phyloP scores from a whole-genome alignment of 331 rosid species.

The Arachis monticola region DNA sequence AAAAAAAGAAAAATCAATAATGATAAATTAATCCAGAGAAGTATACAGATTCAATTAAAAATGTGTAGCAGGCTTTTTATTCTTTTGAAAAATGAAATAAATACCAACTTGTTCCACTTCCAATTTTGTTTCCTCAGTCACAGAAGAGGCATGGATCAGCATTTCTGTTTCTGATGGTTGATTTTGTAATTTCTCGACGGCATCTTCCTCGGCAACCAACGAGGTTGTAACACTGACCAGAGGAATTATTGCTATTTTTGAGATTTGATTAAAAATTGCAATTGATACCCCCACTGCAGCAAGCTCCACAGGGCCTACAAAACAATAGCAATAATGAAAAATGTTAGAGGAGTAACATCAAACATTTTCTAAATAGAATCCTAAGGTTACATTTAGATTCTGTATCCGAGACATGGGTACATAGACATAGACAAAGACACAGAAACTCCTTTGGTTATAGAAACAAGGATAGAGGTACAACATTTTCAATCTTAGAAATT shows the following conservation, averaged over 20 bases:
- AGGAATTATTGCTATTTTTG: slow-evolving; percentile 75
- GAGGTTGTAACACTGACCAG: slow-evolving; percentile 80
- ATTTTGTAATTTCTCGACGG: slow-evolving; percentile 39
- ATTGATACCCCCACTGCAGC: slow-evolving; percentile 86
- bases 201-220: slow-evolving; percentile 77
- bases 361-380: too few relatives aligned
- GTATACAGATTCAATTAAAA: neutral
- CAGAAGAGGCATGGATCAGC: slow-evolving; percentile 37
- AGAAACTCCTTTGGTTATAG: too few relatives aligned
- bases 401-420: too few relatives aligned
- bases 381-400: too few relatives aligned
- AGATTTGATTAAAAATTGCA: slow-evolving; percentile 75
- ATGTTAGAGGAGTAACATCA: too few relatives aligned
- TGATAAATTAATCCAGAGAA: slow-evolving; percentile 15
- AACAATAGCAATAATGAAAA: neutral
- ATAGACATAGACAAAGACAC: too few relatives aligned
- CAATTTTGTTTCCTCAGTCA: slow-evolving; percentile 39
- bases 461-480: too few relatives aligned
- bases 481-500: neutral
- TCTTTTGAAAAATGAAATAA: neutral
- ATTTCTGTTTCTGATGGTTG: slow-evolving; percentile 37
- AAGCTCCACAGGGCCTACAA: slow-evolving; percentile 72
- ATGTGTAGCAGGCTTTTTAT: neutral
- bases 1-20: neutral
- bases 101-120: slow-evolving; percentile 42